Percentiles rank a stretch among this genome's conserved stretches.
These are phyloP conservation scores for Syzygium syzygioides DNA, from an alignment of 441 rosid genomes.

Conservation along the genomic window DNA sequence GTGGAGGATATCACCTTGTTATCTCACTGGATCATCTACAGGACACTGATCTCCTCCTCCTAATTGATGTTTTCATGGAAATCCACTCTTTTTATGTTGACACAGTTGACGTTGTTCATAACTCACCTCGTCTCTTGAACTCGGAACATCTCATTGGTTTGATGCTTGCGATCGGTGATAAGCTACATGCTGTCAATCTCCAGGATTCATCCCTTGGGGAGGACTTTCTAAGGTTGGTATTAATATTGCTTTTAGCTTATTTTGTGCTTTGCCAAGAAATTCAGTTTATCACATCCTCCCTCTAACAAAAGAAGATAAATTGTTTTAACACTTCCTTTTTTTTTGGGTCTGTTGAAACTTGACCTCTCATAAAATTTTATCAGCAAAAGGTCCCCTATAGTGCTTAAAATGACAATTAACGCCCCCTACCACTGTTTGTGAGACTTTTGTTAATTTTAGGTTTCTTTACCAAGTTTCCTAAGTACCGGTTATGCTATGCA, in stretches of 20 bases:
- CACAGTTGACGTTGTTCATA: slow-evolving; percentile 27
- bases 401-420: not conserved
- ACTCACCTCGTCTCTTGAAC: slow-evolving; percentile 21
- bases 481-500: not conserved
- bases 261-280: not conserved
- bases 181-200: slow-evolving; percentile 36
- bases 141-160: slow-evolving; percentile 28
- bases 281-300: not conserved
- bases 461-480: not conserved
- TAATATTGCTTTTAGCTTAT: not conserved
- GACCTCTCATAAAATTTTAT: not conserved
- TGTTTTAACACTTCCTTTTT: not conserved
- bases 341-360: not conserved
- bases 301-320: not conserved
- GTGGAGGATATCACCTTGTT: slow-evolving; percentile 23
- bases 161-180: slow-evolving; percentile 27
- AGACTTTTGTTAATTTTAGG: not conserved
- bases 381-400: not conserved
- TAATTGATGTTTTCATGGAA: slow-evolving; percentile 27
- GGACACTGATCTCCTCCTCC: slow-evolving; percentile 28
- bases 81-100: slow-evolving; percentile 23
- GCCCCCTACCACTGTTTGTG: not conserved
- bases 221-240: slow-evolving; percentile 30
- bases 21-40: slow-evolving; percentile 34
- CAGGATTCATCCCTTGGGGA: slow-evolving; percentile 20